Base-by-base conservation (phyloP, 1,284 basidiomycete genomes). In the Rhodotorula sp. region DNA sequence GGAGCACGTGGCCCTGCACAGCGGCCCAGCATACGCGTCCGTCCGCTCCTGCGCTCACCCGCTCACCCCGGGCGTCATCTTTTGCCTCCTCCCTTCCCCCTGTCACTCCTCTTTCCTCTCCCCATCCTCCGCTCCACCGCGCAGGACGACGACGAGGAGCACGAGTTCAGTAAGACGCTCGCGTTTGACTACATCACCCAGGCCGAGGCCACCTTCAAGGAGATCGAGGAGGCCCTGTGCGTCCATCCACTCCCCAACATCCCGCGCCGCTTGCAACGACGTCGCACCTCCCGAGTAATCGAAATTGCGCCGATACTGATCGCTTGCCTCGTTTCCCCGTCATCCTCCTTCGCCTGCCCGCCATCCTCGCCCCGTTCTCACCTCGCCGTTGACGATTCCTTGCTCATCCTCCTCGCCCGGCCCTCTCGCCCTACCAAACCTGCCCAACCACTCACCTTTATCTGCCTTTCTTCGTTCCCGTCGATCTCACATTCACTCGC, bases 101-200 rank as follows among this genome's bases (percentile, higher is more conserved):
- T 21, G 36, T 15, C 21, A 6, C 39, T 67, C 65, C 3, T 15
- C 17, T 32, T 37, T 0, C 34, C 21, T 48, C 53, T 29, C 57
- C 21, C 15, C n/a, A n/a, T 25, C 53, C 6, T n/a, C 22, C 22
- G 7, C 21, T 19, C 44, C 53, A 41, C 25, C 29, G 15, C 4
- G 27, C 61, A 76, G 81, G 82, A 83, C 75, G 82, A 83, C 66
- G 82, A 82, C 66, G 82, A 83, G 56, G 77, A 79, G 36, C 80
- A 79, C 51, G 82, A 82, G 55, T 83, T 83, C 64, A 79, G 77
- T 59, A 81, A 81, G 66, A 77, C 77, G 63, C 80, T 83, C 56
- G 81, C 82, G 25, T 81, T 80, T 77, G 82, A 83, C 74, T 83
- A 83, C 77, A 82, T 83, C 71, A 80, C 80, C 39, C 82, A 83